Conservation (phyloP, 1,139 yeast genomes). For the Yamadazyma dushanensis region DNA sequence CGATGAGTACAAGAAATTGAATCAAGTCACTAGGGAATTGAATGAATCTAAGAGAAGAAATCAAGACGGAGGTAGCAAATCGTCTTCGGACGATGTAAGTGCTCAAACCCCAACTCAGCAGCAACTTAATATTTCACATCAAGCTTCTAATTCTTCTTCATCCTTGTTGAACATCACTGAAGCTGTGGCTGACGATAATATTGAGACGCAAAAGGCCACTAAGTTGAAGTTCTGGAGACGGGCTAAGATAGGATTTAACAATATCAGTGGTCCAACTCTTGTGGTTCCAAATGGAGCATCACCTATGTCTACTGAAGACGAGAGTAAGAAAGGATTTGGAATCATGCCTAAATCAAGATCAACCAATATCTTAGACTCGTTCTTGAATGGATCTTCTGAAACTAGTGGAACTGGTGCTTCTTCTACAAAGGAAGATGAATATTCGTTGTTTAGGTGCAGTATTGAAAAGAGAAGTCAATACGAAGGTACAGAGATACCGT, state of each 20-base stretch:
- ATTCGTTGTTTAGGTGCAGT: conserved; percentile 46
- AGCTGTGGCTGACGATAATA: conserved; percentile 25
- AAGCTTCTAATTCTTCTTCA: conserved; percentile 14
- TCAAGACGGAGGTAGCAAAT: conserved; percentile 11
- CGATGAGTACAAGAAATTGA: conserved; percentile 27
- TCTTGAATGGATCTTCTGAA: conserved; percentile 20
- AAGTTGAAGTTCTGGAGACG: conserved; percentile 57
- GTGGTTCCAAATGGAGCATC: conserved; percentile 8
- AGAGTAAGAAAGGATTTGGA: conserved; percentile 11
- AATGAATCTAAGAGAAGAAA: conserved; percentile 28
- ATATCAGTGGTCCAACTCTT: conserved; percentile 8
- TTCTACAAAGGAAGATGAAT: conserved; percentile 13
- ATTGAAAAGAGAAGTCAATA: conserved; percentile 57
- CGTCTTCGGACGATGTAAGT: conserved; percentile 10
- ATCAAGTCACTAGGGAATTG: conserved; percentile 29
- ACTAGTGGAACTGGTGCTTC: conserved; percentile 6
- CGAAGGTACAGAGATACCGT: conserved; percentile 67
- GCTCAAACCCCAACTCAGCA: conserved; percentile 1
- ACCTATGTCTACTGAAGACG: conserved; percentile 6
- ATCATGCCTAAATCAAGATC: conserved; percentile 44
- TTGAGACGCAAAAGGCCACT: conserved; percentile 46
- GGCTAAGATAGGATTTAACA: conserved; percentile 33
- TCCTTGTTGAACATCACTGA: conserved; percentile 13
- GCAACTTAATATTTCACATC: conserved; percentile 9
- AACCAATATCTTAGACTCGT: conserved; percentile 45